Evolutionary conservation across 1,284 basidiomycete genomes (phyloP).

Genomic region (Kwoniella shivajii): DNA sequence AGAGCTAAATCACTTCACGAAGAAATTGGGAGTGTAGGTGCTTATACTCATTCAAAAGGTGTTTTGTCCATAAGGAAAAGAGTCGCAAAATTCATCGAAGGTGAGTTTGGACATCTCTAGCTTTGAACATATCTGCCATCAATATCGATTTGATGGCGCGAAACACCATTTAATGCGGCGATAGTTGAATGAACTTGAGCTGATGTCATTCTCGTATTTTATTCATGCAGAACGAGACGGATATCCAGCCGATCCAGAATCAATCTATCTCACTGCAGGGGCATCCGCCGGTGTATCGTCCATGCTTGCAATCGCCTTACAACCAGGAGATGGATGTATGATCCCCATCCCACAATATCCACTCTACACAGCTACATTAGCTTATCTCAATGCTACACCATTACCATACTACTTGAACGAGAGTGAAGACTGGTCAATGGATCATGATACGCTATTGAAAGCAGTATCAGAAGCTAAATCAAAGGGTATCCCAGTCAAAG

Average conservation of each 20-base stretch:
- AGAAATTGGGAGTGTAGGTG: conserved; percentile 93
- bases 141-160: neutral
- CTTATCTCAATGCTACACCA: conserved; percentile 76
- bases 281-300: conserved; percentile 91
- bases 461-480: conserved; percentile 69
- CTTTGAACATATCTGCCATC: neutral
- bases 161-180: too few relatives aligned
- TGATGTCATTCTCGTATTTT: neutral
- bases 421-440: conserved; percentile 80
- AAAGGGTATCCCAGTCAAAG: conserved; percentile 70
- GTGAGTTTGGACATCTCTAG: conserved; percentile 56
- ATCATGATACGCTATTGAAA: conserved; percentile 67
- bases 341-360: conserved; percentile 99
- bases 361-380: conserved; percentile 91
- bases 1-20: conserved; percentile 76
- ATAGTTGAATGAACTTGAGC: neutral
- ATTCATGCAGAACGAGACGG: conserved; percentile 75
- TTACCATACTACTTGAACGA: conserved; percentile 91
- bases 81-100: conserved; percentile 86
- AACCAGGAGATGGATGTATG: conserved; percentile 52
- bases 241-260: conserved; percentile 75
- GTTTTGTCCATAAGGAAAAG: conserved; percentile 83
- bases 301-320: conserved; percentile 61
- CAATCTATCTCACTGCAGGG: conserved; percentile 92
- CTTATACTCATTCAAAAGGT: conserved; percentile 95